A percentile compares a stretch with the other conserved stretches of the same genome.
Conservation (phyloP, 176 grass and related monocot species). For the Neostapfia colusana region DNA sequence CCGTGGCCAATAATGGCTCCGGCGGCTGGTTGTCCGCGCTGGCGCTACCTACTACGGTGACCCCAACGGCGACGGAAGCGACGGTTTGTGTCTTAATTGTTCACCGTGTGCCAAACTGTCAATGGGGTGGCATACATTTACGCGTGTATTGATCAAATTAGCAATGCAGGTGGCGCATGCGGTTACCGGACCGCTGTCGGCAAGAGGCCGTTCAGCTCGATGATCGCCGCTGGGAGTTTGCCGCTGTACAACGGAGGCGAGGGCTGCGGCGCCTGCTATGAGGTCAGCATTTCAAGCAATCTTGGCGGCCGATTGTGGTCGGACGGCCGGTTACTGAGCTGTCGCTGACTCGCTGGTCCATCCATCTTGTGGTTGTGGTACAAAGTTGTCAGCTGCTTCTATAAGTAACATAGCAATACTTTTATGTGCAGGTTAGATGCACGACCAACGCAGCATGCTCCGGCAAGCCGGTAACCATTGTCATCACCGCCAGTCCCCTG, state of each 20-base stretch:
- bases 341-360: too few relatives aligned
- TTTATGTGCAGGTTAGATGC: constrained; percentile 63
- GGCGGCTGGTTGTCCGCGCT: constrained; percentile 48
- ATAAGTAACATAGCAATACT: constrained; percentile 1
- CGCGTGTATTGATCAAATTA: neutral
- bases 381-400: too few relatives aligned
- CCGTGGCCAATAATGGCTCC: constrained; percentile 17
- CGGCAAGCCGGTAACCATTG: constrained; percentile 60
- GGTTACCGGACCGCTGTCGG: constrained; percentile 70
- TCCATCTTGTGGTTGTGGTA: too few relatives aligned
- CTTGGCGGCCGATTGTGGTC: too few relatives aligned
- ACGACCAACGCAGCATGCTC: constrained; percentile 50
- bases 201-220: constrained; percentile 52
- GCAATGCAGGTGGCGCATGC: constrained; percentile 70
- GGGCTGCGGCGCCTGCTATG: constrained; percentile 87
- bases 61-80: constrained; percentile 72
- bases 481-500: constrained; percentile 64
- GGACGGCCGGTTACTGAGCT: too few relatives aligned
- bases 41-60: constrained; percentile 83
- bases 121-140: neutral
- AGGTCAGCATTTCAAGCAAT: constrained; percentile 39
- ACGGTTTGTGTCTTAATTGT: constrained; percentile 67
- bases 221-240: constrained; percentile 63
- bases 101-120: too few relatives aligned
- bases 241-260: constrained; percentile 63